Percentiles rank a stretch among this genome's conserved stretches.
Conservation (phyloP, 306 rosid species). For the Trichosanthes cucumerina region DNA sequence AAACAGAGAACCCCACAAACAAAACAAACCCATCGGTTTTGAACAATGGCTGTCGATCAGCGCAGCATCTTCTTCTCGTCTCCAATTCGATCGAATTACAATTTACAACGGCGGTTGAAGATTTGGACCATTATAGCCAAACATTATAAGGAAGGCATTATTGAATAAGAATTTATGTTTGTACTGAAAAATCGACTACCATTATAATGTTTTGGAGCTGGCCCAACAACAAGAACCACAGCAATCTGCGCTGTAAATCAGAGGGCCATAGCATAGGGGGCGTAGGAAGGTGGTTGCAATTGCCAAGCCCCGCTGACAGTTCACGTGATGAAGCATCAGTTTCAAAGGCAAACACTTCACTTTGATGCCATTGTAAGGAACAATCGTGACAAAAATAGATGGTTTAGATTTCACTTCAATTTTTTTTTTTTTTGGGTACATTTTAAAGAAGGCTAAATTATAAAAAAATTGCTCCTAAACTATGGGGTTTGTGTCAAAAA, state of each 20-base stretch:
- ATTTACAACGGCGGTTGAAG: too few relatives aligned
- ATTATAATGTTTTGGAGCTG: neutral
- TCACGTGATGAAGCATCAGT: neutral
- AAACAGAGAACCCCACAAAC: conserved; percentile 5
- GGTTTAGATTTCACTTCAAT: too few relatives aligned
- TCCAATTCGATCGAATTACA: too few relatives aligned
- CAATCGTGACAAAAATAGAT: neutral
- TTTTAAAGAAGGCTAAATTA: too few relatives aligned
- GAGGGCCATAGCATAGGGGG: neutral
- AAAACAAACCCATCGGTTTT: neutral
- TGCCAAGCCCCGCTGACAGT: neutral
- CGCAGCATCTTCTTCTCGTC: neutral
- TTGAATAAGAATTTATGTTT: neutral
- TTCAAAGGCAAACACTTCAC: neutral
- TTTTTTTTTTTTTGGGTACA: too few relatives aligned
- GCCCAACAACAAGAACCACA: neutral
- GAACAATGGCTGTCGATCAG: neutral
- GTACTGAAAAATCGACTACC: neutral
- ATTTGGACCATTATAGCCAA: too few relatives aligned
- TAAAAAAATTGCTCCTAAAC: too few relatives aligned
- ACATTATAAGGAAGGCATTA: neutral
- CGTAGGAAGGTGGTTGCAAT: neutral
- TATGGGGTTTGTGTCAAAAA: too few relatives aligned
- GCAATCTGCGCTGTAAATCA: neutral
- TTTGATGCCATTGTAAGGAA: neutral